Evolutionary conservation across 306 rosid genomes (phyloP).

Genomic region (Macrotyloma uniflorum): DNA sequence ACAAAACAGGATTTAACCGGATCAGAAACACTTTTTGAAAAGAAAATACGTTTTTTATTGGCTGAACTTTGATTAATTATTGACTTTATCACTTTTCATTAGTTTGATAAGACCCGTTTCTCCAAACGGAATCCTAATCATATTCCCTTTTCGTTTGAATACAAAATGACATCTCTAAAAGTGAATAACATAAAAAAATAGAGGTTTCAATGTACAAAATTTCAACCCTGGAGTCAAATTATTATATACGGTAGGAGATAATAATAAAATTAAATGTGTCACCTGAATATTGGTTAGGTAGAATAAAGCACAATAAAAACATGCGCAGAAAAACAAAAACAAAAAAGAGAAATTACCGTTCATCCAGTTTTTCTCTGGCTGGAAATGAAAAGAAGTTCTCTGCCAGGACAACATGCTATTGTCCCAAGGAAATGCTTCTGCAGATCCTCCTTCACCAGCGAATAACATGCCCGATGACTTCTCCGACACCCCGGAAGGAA

Average conservation of each 20-base stretch:
- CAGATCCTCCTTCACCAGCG: background rate
- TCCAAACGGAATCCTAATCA: conserved; percentile 6
- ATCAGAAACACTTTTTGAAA: background rate
- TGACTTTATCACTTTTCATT: background rate
- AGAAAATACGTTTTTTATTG: background rate
- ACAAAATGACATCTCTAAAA: background rate
- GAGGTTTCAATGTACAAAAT: background rate
- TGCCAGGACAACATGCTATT: conserved; percentile 93
- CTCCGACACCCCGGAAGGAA: conserved; percentile 75
- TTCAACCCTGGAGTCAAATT: background rate
- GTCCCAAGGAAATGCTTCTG: conserved; percentile 64
- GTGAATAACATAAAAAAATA: background rate
- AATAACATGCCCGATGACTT: conserved; percentile 52
- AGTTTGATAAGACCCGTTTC: conserved; percentile 1
- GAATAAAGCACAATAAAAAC: background rate
- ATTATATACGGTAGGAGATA: background rate
- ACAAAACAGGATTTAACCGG: background rate
- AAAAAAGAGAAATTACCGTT: conserved; percentile 78
- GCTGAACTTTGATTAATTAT: background rate
- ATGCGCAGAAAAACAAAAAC: background rate
- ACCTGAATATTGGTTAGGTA: background rate
- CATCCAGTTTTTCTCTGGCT: conserved; percentile 97
- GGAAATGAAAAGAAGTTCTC: conserved; percentile 91
- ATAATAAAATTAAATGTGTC: too few relatives aligned
- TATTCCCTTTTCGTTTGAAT: background rate